These are phyloP conservation scores for Biscogniauxia mediterranea DNA, from an alignment of 2,329 filamentous ascomycete species.

Conservation along the genomic window DNA sequence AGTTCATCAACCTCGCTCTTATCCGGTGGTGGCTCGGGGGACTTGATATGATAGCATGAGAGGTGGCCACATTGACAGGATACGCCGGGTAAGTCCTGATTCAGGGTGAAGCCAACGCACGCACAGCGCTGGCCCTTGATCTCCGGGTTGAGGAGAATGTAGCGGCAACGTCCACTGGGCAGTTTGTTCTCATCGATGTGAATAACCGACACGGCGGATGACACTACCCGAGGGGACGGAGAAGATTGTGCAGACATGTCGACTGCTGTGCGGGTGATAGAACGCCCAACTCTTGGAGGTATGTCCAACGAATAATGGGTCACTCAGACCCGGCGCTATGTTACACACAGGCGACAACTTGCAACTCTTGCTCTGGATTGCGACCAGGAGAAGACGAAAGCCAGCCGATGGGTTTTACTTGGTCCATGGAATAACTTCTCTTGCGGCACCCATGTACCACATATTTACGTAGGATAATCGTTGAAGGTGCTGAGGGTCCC, in stretches of 20 bases:
- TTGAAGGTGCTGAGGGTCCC: neutral
- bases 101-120: conserved; percentile 56
- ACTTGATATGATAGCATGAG: conserved; percentile 56
- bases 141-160: conserved; percentile 56
- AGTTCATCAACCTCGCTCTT: conserved; percentile 49
- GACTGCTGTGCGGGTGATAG: conserved; percentile 5
- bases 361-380: conserved; percentile 29
- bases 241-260: conserved; percentile 30
- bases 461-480: neutral
- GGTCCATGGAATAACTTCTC: conserved; percentile 32
- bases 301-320: neutral
- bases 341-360: conserved; percentile 11
- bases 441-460: conserved; percentile 15
- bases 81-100: conserved; percentile 51
- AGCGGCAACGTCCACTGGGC: conserved; percentile 58
- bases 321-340: conserved; percentile 8
- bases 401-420: conserved; percentile 23
- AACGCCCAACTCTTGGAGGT: neutral
- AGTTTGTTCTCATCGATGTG: conserved; percentile 45
- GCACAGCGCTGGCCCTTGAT: conserved; percentile 58
- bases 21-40: conserved; percentile 43
- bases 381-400: conserved; percentile 24
- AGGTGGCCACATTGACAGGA: conserved; percentile 59
- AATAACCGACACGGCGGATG: conserved; percentile 15
- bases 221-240: conserved; percentile 27